Percentiles rank a stretch among this genome's conserved stretches.
These are phyloP conservation scores for Triangularia verruculosa DNA, from an alignment of 2,329 filamentous ascomycete species.

Conservation along the genomic window DNA sequence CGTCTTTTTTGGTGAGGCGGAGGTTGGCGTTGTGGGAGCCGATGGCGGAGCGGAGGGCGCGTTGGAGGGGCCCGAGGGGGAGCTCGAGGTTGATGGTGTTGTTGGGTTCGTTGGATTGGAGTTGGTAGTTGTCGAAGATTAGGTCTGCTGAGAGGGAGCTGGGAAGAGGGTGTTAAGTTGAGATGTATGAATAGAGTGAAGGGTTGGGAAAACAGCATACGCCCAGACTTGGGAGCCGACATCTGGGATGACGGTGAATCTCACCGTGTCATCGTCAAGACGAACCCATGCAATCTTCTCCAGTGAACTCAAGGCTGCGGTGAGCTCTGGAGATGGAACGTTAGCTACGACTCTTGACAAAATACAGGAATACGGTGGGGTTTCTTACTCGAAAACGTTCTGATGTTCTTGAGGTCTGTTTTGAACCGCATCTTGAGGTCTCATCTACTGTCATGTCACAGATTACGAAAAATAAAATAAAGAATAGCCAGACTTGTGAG, in stretches of 20 bases:
- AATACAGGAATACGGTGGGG: not conserved
- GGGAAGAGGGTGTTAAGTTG: slow-evolving; percentile 30
- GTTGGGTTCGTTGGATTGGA: slow-evolving; percentile 76
- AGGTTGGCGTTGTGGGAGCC: slow-evolving; percentile 79
- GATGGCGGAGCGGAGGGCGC: slow-evolving; percentile 85
- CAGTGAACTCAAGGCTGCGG: slow-evolving; percentile 60
- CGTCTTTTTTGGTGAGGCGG: slow-evolving; percentile 89
- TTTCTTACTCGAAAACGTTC: slow-evolving; percentile 63
- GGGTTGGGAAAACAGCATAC: slow-evolving; percentile 46
- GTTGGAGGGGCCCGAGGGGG: slow-evolving; percentile 80
- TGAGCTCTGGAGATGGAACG: slow-evolving; percentile 51
- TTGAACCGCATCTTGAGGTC: slow-evolving; percentile 60
- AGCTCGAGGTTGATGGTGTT: slow-evolving; percentile 97
- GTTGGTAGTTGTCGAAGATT: slow-evolving; percentile 81
- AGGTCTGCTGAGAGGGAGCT: slow-evolving; percentile 68
- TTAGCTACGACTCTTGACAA: slow-evolving; percentile 6
- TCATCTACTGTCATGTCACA: slow-evolving; percentile 2
- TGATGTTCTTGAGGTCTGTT: slow-evolving; percentile 63
- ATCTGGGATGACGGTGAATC: slow-evolving; percentile 94
- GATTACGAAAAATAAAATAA: not conserved
- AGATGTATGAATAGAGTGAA: slow-evolving; percentile 11
- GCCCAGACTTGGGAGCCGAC: slow-evolving; percentile 96
- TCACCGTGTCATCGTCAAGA: slow-evolving; percentile 79
- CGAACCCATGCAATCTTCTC: slow-evolving; percentile 90
- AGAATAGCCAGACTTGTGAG: not conserved